Percentiles rank a stretch among this genome's conserved stretches.
These are phyloP conservation scores for Cicer chorassanicum DNA, from an alignment of 306 rosid species.

Conservation along the genomic window DNA sequence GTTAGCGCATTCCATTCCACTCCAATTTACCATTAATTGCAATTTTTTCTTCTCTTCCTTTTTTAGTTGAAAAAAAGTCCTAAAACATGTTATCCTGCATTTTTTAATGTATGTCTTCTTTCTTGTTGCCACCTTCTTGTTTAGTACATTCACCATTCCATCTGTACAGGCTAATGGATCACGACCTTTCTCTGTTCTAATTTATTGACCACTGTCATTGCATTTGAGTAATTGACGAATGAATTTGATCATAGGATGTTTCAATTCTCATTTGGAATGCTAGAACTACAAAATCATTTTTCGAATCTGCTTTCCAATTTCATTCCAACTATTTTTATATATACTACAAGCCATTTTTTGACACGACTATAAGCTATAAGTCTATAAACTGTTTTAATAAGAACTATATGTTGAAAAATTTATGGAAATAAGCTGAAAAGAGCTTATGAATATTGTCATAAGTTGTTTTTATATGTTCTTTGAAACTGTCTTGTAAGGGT, in stretches of 20 bases:
- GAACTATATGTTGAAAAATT: too few relatives aligned
- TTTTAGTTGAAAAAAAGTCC: not conserved
- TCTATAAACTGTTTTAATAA: too few relatives aligned
- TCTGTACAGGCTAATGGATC: constrained; percentile 53
- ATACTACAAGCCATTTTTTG: too few relatives aligned
- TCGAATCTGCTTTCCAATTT: not conserved
- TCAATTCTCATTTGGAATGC: not conserved
- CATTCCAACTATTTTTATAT: too few relatives aligned
- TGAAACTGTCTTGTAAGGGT: too few relatives aligned
- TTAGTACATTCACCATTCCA: constrained; percentile 35
- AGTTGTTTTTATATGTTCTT: too few relatives aligned
- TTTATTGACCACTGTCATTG: constrained; percentile 33
- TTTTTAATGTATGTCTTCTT: constrained; percentile 22
- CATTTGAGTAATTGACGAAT: constrained; percentile 12
- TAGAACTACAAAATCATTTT: not conserved
- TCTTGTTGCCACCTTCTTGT: constrained; percentile 29
- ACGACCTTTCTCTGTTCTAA: constrained; percentile 31
- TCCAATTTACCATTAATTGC: constrained; percentile 32
- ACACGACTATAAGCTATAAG: too few relatives aligned
- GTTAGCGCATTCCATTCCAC: constrained; percentile 28
- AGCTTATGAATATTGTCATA: too few relatives aligned
- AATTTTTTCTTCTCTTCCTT: constrained; percentile 4
- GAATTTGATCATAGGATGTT: constrained; percentile 18
- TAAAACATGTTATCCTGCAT: constrained; percentile 15
- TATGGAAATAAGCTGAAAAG: too few relatives aligned